Conservation (phyloP, 129 eudicot species). For the Chrysanthemum seticuspe region DNA sequence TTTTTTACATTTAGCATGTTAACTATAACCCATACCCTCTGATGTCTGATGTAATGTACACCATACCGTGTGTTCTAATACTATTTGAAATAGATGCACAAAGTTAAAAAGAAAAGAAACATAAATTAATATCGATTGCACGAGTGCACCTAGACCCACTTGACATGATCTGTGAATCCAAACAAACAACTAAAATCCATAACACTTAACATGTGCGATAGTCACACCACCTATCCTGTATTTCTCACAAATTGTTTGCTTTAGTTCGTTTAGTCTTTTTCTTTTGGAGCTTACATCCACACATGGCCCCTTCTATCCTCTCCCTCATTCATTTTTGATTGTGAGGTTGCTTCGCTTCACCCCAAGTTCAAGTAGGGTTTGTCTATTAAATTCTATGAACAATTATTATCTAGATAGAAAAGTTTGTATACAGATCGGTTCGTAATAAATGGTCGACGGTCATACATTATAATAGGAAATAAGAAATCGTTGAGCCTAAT, state of each 20-base stretch:
- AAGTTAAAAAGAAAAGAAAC: background rate
- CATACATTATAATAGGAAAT: too few relatives aligned
- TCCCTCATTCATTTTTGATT: background rate
- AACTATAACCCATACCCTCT: too few relatives aligned
- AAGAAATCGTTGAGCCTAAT: too few relatives aligned
- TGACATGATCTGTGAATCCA: constrained; percentile 19
- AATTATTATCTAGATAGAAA: background rate
- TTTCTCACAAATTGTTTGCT: constrained; percentile 24
- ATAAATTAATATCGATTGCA: constrained; percentile 20
- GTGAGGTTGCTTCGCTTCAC: background rate
- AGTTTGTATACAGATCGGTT: background rate
- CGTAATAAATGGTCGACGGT: too few relatives aligned
- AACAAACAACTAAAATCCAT: constrained; percentile 37
- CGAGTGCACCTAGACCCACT: constrained; percentile 37
- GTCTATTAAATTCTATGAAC: background rate
- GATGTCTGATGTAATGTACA: too few relatives aligned
- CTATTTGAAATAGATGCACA: too few relatives aligned
- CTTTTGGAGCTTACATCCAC: background rate
- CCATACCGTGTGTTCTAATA: too few relatives aligned
- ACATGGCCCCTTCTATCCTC: constrained; percentile 21
- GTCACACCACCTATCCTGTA: constrained; percentile 3
- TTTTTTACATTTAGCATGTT: too few relatives aligned
- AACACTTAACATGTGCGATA: constrained; percentile 29
- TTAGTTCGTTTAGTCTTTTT: constrained; percentile 30
- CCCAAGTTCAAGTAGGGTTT: background rate